Evolutionary conservation across 2,329 filamentous ascomycete species (phyloP), one percentile per base, ranked within the genome.

Genomic region (Colletotrichum magnum): DNA sequence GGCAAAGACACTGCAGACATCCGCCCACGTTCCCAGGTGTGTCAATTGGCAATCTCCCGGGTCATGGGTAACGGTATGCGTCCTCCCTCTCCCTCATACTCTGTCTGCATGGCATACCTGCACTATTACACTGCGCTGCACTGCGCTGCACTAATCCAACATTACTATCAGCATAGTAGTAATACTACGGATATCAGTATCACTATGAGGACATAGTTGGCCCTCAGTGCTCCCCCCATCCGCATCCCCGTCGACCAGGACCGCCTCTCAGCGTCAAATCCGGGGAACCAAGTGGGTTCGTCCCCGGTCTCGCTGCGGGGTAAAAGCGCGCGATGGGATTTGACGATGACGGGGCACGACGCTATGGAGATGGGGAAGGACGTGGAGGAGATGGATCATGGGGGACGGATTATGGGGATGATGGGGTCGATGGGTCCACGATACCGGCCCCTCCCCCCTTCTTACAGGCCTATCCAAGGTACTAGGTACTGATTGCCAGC

Each of bases 281-380:
- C 15, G 56, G 66, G 66, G 50, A 57, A 69, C n/a, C 24, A 43
- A 57, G 56, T 66, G 66, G 66, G 51, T 66, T 69, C 45, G 56
- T 52, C 56, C 62, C 54, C 21, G 48, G 15, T 53, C 28, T 50
- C 28, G 28, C 66, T 68, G 66, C 66, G 66, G 61, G 66, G 66
- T 69, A 69, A 56, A 51, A 54, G 12, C 47, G 48, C 65, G 43
- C 28, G 53, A 54, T 50, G 65, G 28, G 58, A 61, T 61, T 48
- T 16, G 48, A 51, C 21, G 28, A 24, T 24, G 21, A 24, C 21
- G 48, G 18, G 48, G 18, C 21, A 24, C n/a, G 47, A 21, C 18
- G 45, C 12, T 13, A 21, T 48, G 48, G 48, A 15, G 18, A 26
- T 24, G 48, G 58, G 50, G 39, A 45, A 36, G 21, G 58, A 43